Conservation (phyloP, 1,284 basidiomycete genomes). For the Cryptococcus sp. region DNA sequence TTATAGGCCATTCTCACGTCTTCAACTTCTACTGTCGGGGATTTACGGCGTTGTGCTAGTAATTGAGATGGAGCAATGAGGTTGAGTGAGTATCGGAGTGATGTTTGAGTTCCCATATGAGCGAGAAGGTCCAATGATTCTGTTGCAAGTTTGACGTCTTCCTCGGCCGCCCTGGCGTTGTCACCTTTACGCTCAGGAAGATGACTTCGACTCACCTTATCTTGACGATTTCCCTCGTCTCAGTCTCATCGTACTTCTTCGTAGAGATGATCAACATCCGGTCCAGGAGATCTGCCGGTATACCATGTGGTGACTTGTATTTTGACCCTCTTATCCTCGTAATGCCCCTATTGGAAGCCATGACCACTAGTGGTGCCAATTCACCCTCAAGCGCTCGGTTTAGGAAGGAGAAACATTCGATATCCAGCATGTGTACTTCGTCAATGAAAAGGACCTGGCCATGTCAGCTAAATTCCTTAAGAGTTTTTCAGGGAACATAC, state of each 20-base stretch:
- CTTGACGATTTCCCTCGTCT: slow-evolving; percentile 85
- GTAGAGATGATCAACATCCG: slow-evolving; percentile 94
- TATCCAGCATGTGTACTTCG: slow-evolving; percentile 99
- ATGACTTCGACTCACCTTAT: slow-evolving; percentile 60
- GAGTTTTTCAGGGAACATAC: slow-evolving; percentile 54
- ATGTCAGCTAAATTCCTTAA: background rate
- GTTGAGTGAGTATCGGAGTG: slow-evolving; percentile 84
- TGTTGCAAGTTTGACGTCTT: slow-evolving; percentile 79
- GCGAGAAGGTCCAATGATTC: slow-evolving; percentile 75
- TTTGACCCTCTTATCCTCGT: slow-evolving; percentile 92
- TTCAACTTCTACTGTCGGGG: slow-evolving; percentile 69
- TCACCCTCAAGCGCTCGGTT: slow-evolving; percentile 94
- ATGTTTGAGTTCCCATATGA: slow-evolving; percentile 79
- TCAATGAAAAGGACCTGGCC: slow-evolving; percentile 79
- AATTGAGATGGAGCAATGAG: slow-evolving; percentile 85
- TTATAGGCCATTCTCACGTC: slow-evolving; percentile 79
- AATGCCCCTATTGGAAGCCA: slow-evolving; percentile 96
- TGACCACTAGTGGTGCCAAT: slow-evolving; percentile 90
- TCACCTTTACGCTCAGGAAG: background rate
- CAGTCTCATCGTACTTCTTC: slow-evolving; percentile 75
- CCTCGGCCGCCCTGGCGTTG: slow-evolving; percentile 74
- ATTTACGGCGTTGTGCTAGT: slow-evolving; percentile 73
- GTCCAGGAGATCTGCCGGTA: slow-evolving; percentile 91
- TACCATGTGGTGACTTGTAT: slow-evolving; percentile 87
- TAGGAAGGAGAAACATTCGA: slow-evolving; percentile 98